phyloP scores from a whole-genome alignment of 208 protist species.

The Trypanosoma platydactyli region DNA sequence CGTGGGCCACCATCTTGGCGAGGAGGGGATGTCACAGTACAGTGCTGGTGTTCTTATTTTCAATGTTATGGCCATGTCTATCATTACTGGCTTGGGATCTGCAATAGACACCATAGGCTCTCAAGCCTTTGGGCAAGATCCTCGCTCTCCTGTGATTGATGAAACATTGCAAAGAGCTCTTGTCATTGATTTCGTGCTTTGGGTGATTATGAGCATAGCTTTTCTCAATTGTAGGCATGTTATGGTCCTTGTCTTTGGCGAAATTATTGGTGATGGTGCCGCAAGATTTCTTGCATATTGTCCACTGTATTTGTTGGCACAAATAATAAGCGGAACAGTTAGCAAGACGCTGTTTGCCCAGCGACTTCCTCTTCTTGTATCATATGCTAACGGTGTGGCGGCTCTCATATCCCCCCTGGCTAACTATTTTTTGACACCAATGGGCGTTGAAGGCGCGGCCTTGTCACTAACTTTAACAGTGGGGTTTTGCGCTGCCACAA shows the following conservation, averaged over 20 bases:
- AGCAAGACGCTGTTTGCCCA: constrained; percentile 72
- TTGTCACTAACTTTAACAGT: constrained; percentile 41
- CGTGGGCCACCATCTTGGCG: constrained; percentile 46
- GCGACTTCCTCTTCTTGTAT: constrained; percentile 50
- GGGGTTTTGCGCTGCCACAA: constrained; percentile 34
- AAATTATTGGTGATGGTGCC: constrained; percentile 41
- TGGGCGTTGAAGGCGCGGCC: constrained; percentile 54
- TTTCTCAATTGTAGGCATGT: constrained; percentile 49
- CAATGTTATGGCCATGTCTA: constrained; percentile 65
- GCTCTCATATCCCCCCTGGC: constrained; percentile 46
- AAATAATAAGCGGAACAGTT: constrained; percentile 57
- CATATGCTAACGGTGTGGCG: constrained; percentile 46
- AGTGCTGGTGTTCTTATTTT: constrained; percentile 62
- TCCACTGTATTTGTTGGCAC: constrained; percentile 55
- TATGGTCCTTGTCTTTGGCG: constrained; percentile 40
- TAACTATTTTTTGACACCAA: constrained; percentile 61
- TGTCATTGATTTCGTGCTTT: constrained; percentile 41
- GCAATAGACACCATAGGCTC: constrained; percentile 75
- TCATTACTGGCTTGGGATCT: constrained; percentile 56
- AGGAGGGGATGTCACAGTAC: constrained; percentile 50
- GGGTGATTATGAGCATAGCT: constrained; percentile 46
- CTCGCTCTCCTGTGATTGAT: constrained; percentile 52
- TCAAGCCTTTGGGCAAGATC: constrained; percentile 63
- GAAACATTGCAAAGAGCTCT: constrained; percentile 66
- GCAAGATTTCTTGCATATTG: constrained; percentile 48